Evolutionary conservation across 352 stramenopile genomes (phyloP), one percentile per base, ranked within the genome.

Genomic region (Pythium aquatile): DNA sequence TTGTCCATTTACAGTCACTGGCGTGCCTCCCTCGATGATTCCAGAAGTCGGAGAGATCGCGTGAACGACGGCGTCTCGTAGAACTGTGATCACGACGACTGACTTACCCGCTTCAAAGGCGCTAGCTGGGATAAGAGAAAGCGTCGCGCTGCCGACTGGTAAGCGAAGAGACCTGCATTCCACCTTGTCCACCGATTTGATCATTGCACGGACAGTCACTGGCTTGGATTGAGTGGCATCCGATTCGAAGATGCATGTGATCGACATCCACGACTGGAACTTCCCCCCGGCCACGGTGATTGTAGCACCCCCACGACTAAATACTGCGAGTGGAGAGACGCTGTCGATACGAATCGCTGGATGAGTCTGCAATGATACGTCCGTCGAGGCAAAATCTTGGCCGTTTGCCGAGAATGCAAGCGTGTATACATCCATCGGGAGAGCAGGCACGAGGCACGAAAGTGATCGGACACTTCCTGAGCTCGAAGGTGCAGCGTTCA

Each of bases 371-470:
- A 74, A 47, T 4, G 30, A 37, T 3, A 14, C 29, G 2, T 35
- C 49, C 13, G 56, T 68, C 24, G 39, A 26, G 0, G 42, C 60
- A 39, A 60, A 75, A 35, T 72, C 68, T 42, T 49, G 53, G 4
- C 39, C 59, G 33, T 75, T 75, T 14, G 68, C 64, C 6, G 68
- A 75, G 6, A 75, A 20, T 1, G 40, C 20, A 6, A 75, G 13
- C 0, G 29, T 14, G 55, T 72, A 69, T 7, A 47, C 32, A 17
- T 55, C 56, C 1, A 30, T 30, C 8, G 46, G 51, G 7, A 75
- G 55, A 30, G 35, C 28, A 33, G 68, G 68, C 8, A 69, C 51
- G 6, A 28, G 14, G 11, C 66, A 69, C 30, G 59, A 42, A 0
- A 72, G 13, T 17, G 28, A 33, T 7, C 42, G 32, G 1, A 37